Conservation (phyloP, 2,329 filamentous ascomycete species). For the Colletotrichum sp. region DNA sequence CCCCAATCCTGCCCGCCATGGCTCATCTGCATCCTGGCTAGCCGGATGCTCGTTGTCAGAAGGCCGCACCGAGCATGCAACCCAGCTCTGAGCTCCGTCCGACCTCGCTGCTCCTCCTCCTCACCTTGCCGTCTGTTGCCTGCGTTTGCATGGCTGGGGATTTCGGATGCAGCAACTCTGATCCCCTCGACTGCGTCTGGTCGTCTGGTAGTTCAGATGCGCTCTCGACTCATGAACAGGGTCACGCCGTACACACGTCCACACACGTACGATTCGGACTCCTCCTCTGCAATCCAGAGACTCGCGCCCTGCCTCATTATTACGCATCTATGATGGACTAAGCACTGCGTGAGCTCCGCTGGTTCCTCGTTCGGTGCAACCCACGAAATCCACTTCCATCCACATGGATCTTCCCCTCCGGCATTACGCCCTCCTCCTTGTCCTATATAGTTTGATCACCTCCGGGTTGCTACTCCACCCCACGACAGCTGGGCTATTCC, state of each 20-base stretch:
- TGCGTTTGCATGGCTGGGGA: background rate
- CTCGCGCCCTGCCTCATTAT: background rate
- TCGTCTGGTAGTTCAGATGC: background rate
- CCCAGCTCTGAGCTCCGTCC: background rate
- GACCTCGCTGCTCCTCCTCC: background rate
- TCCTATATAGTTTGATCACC: conserved; percentile 23
- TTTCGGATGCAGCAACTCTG: background rate
- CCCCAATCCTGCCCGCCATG: background rate
- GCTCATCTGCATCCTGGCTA: background rate
- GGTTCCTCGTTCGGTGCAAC: conserved; percentile 10
- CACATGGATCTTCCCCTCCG: conserved; percentile 8
- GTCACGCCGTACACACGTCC: background rate
- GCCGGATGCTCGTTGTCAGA: background rate
- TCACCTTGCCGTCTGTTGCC: background rate
- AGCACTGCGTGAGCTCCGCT: background rate
- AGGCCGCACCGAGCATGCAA: background rate
- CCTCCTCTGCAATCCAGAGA: background rate
- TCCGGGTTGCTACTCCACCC: conserved; percentile 7
- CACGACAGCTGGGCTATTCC: conserved; percentile 2
- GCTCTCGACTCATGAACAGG: background rate
- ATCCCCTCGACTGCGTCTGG: background rate
- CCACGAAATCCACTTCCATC: background rate
- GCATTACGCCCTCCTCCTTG: conserved; percentile 12
- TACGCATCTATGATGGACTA: background rate
- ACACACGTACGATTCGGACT: background rate